These are phyloP conservation scores for Plasmodium chabaudi DNA, from an alignment of 169 alveolate species.

Conservation along the genomic window DNA sequence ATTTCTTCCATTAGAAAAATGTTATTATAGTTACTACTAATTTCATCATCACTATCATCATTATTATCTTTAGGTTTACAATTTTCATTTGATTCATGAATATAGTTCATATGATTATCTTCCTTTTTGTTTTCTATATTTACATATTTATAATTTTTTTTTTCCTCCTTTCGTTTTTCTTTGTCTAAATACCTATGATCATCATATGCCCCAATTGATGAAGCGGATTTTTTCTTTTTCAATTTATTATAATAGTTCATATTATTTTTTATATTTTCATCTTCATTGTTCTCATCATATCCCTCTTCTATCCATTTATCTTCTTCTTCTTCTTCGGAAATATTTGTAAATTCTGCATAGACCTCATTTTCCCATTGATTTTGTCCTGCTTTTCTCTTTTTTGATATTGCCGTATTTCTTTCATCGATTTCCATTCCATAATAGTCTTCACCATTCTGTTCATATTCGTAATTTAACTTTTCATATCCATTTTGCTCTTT, in stretches of 20 bases:
- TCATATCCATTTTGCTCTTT: no score
- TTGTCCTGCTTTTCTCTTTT: no score
- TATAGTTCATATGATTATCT: neutral
- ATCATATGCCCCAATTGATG: neutral
- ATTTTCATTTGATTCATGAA: neutral
- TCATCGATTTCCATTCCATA: no score
- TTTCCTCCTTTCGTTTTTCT: conserved; percentile 1
- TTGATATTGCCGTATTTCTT: no score
- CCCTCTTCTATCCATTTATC: neutral
- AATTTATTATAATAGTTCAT: no score
- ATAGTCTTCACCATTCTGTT: neutral
- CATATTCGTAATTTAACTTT: neutral
- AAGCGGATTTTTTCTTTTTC: no score
- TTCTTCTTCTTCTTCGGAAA: neutral
- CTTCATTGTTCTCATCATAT: neutral
- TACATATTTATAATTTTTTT: neutral
- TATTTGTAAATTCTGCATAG: neutral
- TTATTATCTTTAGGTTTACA: neutral
- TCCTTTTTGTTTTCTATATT: neutral
- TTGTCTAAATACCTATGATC: neutral
- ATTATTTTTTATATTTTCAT: neutral
- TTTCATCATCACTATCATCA: neutral
- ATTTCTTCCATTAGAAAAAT: neutral
- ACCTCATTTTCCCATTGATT: neutral
- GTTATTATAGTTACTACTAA: neutral